phyloP scores from a whole-genome alignment of 1,139 yeast genomes.

The Candida frijolesensis region DNA sequence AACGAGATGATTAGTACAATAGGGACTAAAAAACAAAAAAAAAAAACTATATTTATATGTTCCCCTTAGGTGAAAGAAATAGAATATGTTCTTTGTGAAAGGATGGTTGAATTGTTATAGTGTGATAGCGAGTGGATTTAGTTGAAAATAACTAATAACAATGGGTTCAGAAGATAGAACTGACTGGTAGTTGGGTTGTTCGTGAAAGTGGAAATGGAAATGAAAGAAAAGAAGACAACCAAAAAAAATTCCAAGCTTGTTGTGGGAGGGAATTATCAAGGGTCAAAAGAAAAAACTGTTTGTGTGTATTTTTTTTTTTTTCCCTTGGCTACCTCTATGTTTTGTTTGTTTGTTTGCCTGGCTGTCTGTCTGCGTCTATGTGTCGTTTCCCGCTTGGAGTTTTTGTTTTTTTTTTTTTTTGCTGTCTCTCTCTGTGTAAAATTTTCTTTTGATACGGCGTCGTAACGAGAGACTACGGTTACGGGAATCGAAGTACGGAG shows the following conservation, averaged over 20 bases:
- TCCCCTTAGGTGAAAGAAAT: too few species aligned
- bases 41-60: too few species aligned
- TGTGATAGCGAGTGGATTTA: not conserved
- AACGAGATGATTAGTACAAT: too few species aligned
- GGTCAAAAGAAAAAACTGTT: not conserved
- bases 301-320: not conserved
- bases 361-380: not conserved
- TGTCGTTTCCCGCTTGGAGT: not conserved
- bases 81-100: not conserved
- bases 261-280: not conserved
- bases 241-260: not conserved
- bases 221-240: not conserved
- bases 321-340: not conserved
- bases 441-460: constrained; percentile 3
- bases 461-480: constrained; percentile 1
- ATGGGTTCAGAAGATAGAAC: too few species aligned
- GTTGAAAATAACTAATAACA: not conserved
- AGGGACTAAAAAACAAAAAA: too few species aligned
- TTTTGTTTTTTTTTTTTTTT: not conserved
- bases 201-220: not conserved
- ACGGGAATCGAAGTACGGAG: not conserved
- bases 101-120: not conserved
- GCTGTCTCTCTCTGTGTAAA: not conserved
- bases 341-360: not conserved
- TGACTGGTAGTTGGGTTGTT: not conserved